Evolutionary conservation across 2,329 filamentous ascomycete genomes (phyloP).

Genomic region (Madurella fahalii): DNA sequence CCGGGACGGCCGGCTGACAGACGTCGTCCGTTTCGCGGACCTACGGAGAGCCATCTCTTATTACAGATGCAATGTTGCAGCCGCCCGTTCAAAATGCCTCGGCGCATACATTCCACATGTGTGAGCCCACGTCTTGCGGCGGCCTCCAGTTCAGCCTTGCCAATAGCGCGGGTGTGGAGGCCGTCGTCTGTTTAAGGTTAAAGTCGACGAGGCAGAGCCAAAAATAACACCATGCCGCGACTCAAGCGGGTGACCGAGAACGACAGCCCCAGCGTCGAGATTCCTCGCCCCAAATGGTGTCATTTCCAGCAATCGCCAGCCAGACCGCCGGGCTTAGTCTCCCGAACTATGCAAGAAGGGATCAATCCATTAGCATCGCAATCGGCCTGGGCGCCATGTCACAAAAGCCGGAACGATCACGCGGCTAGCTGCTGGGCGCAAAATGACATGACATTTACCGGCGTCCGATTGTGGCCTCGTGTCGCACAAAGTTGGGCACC

Average conservation of each 20-base stretch:
- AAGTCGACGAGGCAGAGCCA: constrained; percentile 16
- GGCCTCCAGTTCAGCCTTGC: not conserved
- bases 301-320: no score
- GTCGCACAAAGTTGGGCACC: constrained; percentile 16
- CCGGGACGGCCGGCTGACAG: no score
- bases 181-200: constrained; percentile 29
- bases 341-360: no score
- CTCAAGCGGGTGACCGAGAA: not conserved
- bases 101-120: no score
- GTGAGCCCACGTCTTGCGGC: no score
- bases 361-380: not conserved
- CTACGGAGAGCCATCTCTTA: no score
- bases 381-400: constrained; percentile 1
- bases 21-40: no score
- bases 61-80: no score
- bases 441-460: not conserved
- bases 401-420: constrained; percentile 16
- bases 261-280: not conserved
- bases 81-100: no score
- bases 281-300: not conserved
- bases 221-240: constrained; percentile 8
- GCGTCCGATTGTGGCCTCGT: constrained; percentile 1
- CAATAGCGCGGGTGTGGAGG: not conserved
- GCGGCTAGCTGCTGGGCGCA: constrained; percentile 15
- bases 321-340: no score